A percentile compares a stretch with the other conserved stretches of the same genome.
Conservation (phyloP, 1,284 basidiomycete genomes). For the Sanguinoderma infundibulare region DNA sequence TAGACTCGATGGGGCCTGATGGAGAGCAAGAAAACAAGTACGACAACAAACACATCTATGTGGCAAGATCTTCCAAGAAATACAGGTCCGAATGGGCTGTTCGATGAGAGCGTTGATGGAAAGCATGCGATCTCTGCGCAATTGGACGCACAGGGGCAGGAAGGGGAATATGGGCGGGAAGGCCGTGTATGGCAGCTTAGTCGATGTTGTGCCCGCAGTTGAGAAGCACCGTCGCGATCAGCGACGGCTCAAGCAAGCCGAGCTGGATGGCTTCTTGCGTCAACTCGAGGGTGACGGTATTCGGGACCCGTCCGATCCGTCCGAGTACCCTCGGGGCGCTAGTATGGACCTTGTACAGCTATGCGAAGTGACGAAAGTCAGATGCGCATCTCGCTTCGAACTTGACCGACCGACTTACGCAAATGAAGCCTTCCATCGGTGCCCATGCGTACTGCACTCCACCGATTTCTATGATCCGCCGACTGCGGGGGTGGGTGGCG, state of each 20-base stretch:
- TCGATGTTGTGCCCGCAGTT: constrained; percentile 41
- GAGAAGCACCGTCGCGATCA: constrained; percentile 42
- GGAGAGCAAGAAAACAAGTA: not conserved
- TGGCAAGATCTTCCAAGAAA: constrained; percentile 1
- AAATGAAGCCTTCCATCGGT: constrained; percentile 45
- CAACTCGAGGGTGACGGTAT: constrained; percentile 37
- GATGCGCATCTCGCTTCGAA: not conserved
- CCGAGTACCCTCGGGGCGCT: constrained; percentile 36
- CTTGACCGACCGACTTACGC: constrained; percentile 38
- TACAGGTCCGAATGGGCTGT: not conserved
- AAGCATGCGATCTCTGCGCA: not conserved
- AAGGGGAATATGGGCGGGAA: not conserved
- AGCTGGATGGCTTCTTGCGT: constrained; percentile 38
- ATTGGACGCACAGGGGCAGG: not conserved
- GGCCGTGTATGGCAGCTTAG: too few species aligned
- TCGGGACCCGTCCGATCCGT: constrained; percentile 33
- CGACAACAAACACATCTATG: not conserved
- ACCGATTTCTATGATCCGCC: constrained; percentile 45
- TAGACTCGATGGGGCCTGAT: not conserved
- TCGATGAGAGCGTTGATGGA: not conserved
- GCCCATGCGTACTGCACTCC: constrained; percentile 48
- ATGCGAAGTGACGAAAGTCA: not conserved
- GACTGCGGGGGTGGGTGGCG: constrained; percentile 32
- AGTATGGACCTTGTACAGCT: constrained; percentile 38
- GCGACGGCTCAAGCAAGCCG: constrained; percentile 38